Evolutionary conservation across 2,329 filamentous ascomycete species (phyloP).

Genomic region (Pseudogymnoascus sp.): DNA sequence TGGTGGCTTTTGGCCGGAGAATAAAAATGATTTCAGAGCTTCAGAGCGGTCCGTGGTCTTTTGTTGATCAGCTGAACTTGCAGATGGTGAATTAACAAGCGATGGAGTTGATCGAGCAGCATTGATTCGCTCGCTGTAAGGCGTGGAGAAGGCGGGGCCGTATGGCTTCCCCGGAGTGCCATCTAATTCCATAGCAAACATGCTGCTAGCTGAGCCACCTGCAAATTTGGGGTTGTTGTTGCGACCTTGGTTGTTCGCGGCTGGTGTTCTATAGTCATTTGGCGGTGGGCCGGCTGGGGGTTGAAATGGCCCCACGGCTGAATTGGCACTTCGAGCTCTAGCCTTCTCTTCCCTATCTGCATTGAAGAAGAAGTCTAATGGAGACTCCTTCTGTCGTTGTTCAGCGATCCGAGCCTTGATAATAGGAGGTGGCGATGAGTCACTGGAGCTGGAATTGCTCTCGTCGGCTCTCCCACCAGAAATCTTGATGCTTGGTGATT

Average conservation of each 20-base stretch:
- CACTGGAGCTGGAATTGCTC: constrained; percentile 23
- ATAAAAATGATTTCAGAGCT: constrained; percentile 50
- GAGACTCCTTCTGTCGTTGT: constrained; percentile 59
- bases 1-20: constrained; percentile 29
- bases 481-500: constrained; percentile 44
- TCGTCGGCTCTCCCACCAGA: constrained; percentile 23
- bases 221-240: constrained; percentile 34
- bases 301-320: constrained; percentile 40
- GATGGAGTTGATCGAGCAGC: constrained; percentile 36
- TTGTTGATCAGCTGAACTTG: constrained; percentile 24
- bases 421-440: constrained; percentile 34
- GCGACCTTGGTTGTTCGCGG: constrained; percentile 24
- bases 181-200: constrained; percentile 64
- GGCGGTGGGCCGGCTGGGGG: constrained; percentile 37
- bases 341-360: constrained; percentile 75
- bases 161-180: constrained; percentile 46
- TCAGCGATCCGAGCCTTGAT: constrained; percentile 45
- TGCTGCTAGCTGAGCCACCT: constrained; percentile 42
- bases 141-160: constrained; percentile 61
- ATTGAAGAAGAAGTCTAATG: constrained; percentile 83
- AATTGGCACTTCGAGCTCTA: constrained; percentile 45
- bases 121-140: constrained; percentile 53
- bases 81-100: neutral
- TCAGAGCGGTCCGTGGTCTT: constrained; percentile 35
- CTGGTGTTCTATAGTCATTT: constrained; percentile 26